Percentiles rank a stretch among this genome's conserved stretches.
Evolutionary conservation across 345 rosid species (phyloP).

Genomic region (Populus nigra): DNA sequence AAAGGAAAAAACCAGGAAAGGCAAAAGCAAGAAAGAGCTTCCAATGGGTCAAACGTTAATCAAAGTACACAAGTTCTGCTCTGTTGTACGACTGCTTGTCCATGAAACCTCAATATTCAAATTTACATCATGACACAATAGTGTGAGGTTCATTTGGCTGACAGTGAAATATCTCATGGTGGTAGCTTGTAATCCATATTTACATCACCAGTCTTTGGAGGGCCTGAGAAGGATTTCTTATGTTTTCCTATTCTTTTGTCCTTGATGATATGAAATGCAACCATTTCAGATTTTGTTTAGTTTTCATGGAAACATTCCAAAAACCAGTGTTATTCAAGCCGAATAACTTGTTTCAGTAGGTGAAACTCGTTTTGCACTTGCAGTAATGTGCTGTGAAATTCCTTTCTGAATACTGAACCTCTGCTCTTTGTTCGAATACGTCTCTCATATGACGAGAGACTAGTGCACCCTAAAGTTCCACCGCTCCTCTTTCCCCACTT

Average conservation of each 20-base stretch:
- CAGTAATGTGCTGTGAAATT: no score
- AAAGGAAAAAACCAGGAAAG: constrained; percentile 96
- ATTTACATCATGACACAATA: no score
- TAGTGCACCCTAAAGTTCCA: no score
- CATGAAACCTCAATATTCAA: background rate
- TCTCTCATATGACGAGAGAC: no score
- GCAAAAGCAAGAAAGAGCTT: constrained; percentile 99
- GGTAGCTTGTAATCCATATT: background rate
- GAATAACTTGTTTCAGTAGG: no score
- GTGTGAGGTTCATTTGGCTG: background rate
- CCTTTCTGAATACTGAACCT: no score
- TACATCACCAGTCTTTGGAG: background rate
- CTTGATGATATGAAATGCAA: background rate
- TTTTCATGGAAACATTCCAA: no score
- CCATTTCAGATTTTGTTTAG: no score
- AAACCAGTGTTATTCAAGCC: no score
- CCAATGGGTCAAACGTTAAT: constrained; percentile 97
- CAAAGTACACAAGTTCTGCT: constrained; percentile 5
- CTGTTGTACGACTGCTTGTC: background rate
- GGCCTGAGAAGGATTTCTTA: background rate
- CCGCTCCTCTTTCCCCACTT: no score
- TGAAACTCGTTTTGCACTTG: no score
- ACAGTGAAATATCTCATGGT: background rate
- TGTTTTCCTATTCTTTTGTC: background rate
- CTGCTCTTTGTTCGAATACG: no score